Conservation (phyloP, 192 early-diverging fungal genomes). For the Entomortierella beljakovae region DNA sequence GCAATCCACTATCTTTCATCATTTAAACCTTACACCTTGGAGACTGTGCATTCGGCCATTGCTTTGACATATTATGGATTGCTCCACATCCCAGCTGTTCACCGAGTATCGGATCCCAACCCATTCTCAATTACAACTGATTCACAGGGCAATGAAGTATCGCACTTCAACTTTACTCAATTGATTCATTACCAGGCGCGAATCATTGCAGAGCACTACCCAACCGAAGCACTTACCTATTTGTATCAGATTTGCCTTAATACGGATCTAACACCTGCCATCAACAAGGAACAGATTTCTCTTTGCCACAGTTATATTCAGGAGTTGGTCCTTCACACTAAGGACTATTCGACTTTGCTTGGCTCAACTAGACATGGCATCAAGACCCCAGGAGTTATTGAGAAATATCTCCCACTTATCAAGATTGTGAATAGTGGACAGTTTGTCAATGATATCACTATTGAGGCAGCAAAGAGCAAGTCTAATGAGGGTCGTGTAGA, state of each 20-base stretch:
- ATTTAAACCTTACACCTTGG: conserved; percentile 70
- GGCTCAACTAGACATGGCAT: conserved; percentile 58
- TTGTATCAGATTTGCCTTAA: conserved; percentile 69
- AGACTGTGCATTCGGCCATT: conserved; percentile 94
- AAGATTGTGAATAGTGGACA: conserved; percentile 68
- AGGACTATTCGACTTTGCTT: conserved; percentile 68
- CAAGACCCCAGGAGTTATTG: conserved; percentile 71
- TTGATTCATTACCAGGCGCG: conserved; percentile 37
- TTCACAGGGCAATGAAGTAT: conserved; percentile 52
- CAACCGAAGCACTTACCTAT: conserved; percentile 72
- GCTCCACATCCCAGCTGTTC: conserved; percentile 73
- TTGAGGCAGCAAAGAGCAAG: conserved; percentile 76
- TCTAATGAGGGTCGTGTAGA: conserved; percentile 74
- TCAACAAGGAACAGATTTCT: conserved; percentile 62
- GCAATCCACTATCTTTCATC: conserved; percentile 82
- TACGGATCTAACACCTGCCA: conserved; percentile 48
- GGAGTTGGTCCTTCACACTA: conserved; percentile 70
- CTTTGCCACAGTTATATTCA: conserved; percentile 64
- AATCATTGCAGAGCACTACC: conserved; percentile 52
- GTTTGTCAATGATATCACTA: conserved; percentile 73
- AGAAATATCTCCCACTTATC: conserved; percentile 74
- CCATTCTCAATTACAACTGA: conserved; percentile 36
- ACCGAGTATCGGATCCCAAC: conserved; percentile 55
- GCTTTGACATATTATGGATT: conserved; percentile 83
- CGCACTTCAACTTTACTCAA: conserved; percentile 47